Conservation (phyloP, 2,329 filamentous ascomycete species). For the Trichoderma gracile region DNA sequence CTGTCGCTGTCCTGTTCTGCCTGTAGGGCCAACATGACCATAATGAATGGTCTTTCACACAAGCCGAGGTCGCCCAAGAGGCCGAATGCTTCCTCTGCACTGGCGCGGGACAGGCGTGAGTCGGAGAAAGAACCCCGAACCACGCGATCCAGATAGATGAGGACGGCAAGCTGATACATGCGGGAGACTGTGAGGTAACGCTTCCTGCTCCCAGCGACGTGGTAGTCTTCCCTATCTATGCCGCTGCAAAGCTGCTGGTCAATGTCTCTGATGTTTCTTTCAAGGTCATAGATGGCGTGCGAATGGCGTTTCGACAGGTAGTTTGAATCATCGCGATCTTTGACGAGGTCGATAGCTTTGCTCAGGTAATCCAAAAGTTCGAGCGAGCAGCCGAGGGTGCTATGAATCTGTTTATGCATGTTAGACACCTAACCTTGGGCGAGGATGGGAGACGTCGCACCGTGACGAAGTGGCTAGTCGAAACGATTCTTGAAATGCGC, state of each 20-base stretch:
- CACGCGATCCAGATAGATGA: conserved; percentile 25
- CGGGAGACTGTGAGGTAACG: conserved; percentile 15
- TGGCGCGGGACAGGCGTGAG: conserved; percentile 13
- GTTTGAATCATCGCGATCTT: background rate
- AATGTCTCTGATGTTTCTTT: conserved; percentile 6
- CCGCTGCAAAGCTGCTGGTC: conserved; percentile 13
- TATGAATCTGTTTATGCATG: background rate
- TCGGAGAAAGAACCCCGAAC: conserved; percentile 12
- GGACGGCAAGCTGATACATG: conserved; percentile 23
- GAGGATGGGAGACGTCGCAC: background rate
- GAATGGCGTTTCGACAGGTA: conserved; percentile 7
- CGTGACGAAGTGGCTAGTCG: background rate
- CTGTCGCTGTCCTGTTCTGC: conserved; percentile 13
- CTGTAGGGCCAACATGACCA: conserved; percentile 20
- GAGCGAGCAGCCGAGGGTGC: conserved; percentile 21
- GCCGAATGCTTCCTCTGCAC: conserved; percentile 10
- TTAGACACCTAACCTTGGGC: background rate
- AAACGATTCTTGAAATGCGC: conserved; percentile 9
- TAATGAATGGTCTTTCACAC: conserved; percentile 21
- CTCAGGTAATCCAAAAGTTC: conserved; percentile 20
- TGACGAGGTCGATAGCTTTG: conserved; percentile 12
- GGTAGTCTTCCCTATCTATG: conserved; percentile 23
- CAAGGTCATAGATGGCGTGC: conserved; percentile 11
- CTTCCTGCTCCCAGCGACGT: conserved; percentile 16
- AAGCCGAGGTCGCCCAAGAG: conserved; percentile 9